phyloP scores from a whole-genome alignment of 148 eudicot genomes.

The Camellia sinensis region DNA sequence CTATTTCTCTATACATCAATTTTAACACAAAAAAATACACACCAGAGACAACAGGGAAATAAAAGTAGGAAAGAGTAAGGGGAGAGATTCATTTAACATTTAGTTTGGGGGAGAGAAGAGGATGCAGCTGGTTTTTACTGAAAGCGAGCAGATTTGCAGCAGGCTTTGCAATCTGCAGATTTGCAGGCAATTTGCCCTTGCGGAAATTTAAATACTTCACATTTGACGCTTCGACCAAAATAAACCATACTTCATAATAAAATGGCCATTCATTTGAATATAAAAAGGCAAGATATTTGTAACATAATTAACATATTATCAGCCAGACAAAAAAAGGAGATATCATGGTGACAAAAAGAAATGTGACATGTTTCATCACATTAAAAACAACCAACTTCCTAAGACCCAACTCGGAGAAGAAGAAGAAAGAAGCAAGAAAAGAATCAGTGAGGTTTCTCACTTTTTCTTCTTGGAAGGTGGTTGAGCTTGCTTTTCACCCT shows the following conservation, averaged over 20 bases:
- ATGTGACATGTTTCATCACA: not conserved
- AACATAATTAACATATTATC: not conserved
- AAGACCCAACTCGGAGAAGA: not conserved
- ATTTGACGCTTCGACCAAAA: no score
- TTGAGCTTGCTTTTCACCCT: slow-evolving; percentile 17
- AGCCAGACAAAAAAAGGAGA: not conserved
- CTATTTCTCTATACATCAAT: no score
- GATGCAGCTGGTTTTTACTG: no score
- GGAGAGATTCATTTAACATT: no score
- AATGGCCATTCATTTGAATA: not conserved
- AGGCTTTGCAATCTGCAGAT: no score
- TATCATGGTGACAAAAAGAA: not conserved
- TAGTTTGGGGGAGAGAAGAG: no score
- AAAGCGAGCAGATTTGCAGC: no score
- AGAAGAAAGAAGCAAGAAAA: not conserved
- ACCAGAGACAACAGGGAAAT: no score
- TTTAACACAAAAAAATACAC: no score
- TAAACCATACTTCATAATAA: not conserved
- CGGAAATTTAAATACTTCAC: no score
- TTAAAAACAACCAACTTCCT: not conserved
- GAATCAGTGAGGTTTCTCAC: slow-evolving; percentile 1
- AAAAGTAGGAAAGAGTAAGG: no score
- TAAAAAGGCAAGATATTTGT: not conserved
- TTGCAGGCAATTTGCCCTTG: no score
- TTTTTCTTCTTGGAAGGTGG: slow-evolving; percentile 23